phyloP scores from a whole-genome alignment of 176 grass and related monocot genomes.

The Dendrocalamus sinicus region DNA sequence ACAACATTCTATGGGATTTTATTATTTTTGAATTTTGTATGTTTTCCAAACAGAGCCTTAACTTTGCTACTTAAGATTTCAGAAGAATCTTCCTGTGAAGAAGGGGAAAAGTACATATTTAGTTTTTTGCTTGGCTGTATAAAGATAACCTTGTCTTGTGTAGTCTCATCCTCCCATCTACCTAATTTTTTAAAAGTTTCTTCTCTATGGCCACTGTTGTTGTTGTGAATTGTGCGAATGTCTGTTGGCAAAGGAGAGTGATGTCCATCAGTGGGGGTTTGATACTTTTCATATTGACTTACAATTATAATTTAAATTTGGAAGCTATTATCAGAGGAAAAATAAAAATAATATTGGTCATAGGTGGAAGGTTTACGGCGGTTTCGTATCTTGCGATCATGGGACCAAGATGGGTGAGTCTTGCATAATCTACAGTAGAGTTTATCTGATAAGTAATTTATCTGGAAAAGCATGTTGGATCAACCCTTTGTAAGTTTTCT shows the following conservation, averaged over 20 bases:
- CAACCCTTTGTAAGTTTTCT: slow-evolving; percentile 25
- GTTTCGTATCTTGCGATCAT: slow-evolving; percentile 76
- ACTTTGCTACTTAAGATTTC: neutral
- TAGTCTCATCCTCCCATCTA: neutral
- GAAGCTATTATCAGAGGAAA: slow-evolving; percentile 32
- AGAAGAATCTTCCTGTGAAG: neutral
- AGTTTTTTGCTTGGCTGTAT: neutral
- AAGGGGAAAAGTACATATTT: neutral
- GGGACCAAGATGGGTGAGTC: slow-evolving; percentile 97
- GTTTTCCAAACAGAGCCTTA: neutral
- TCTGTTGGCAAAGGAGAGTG: slow-evolving; percentile 9
- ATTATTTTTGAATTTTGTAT: neutral
- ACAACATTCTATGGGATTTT: neutral
- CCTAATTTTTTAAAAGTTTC: neutral
- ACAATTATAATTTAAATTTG: slow-evolving; percentile 37
- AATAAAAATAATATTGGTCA: slow-evolving; percentile 50
- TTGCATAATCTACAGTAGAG: slow-evolving; percentile 21
- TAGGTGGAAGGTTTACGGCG: slow-evolving; percentile 91
- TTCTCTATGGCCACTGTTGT: neutral
- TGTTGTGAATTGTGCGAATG: slow-evolving; percentile 1
- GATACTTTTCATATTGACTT: slow-evolving; percentile 7
- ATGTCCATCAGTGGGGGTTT: neutral
- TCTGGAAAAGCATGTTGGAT: slow-evolving; percentile 17
- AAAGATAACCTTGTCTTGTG: neutral
- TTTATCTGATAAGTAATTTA: slow-evolving; percentile 11